Conservation (phyloP, 169 alveolate species). For the Condylostoma magnum region DNA sequence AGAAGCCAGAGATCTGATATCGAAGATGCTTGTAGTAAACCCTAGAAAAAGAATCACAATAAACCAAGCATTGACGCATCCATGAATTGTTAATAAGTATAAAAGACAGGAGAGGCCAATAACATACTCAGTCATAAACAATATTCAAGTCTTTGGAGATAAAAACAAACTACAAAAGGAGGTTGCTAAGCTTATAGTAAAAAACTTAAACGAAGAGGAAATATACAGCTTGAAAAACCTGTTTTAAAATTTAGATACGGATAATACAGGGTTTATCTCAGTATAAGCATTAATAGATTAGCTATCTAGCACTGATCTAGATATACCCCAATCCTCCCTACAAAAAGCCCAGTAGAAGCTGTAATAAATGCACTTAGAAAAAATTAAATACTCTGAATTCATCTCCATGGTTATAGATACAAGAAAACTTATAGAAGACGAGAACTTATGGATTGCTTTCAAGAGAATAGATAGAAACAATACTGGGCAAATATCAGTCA, state of each 20-base stretch:
- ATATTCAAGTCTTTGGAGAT: neutral
- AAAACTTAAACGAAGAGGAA: conserved; percentile 28
- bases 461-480: conserved; percentile 58
- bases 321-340: conserved; percentile 26
- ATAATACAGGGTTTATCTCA: conserved; percentile 39
- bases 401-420: conserved; percentile 53
- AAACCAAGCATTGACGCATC: conserved; percentile 33
- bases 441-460: conserved; percentile 52
- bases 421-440: conserved; percentile 43
- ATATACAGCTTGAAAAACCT: conserved; percentile 23
- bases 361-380: conserved; percentile 43
- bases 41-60: conserved; percentile 18
- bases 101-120: too few species aligned
- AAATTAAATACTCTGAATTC: conserved; percentile 64
- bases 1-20: conserved; percentile 18
- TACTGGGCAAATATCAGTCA: too few species aligned
- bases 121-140: too few species aligned
- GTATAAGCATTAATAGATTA: conserved; percentile 33
- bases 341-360: conserved; percentile 37
- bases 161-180: conserved; percentile 38
- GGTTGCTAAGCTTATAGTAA: conserved; percentile 43
- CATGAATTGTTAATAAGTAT: too few species aligned
- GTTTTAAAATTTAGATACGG: conserved; percentile 33
- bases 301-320: neutral
- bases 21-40: conserved; percentile 1